Evolutionary conservation across 805 yeast species (phyloP).

Genomic region (Yarrowia sp.): DNA sequence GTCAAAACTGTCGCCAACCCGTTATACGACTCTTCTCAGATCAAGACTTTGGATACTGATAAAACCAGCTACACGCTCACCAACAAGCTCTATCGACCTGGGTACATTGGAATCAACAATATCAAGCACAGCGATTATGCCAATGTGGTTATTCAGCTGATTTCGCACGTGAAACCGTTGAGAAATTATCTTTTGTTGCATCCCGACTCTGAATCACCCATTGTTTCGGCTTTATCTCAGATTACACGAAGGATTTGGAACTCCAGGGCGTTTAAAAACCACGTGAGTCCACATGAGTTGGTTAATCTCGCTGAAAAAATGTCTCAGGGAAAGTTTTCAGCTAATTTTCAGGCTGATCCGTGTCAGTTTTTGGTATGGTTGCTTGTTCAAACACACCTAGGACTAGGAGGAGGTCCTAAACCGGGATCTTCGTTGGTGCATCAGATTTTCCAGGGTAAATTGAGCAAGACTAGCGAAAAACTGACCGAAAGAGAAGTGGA

Average conservation of each 20-base stretch:
- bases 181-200: constrained; percentile 48
- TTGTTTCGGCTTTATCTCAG: not conserved
- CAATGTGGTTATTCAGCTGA: constrained; percentile 54
- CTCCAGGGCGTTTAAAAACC: constrained; percentile 52
- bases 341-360: constrained; percentile 50
- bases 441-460: constrained; percentile 53
- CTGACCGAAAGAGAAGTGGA: constrained; percentile 35
- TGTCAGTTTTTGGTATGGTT: constrained; percentile 60
- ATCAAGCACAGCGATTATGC: constrained; percentile 52
- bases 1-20: constrained; percentile 57
- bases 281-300: constrained; percentile 67
- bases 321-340: constrained; percentile 47
- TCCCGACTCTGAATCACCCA: not conserved
- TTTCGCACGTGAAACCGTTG: constrained; percentile 54
- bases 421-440: constrained; percentile 37
- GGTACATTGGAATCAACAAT: constrained; percentile 65
- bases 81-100: constrained; percentile 48
- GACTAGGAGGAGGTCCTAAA: constrained; percentile 36
- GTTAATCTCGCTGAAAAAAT: constrained; percentile 48
- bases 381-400: constrained; percentile 47
- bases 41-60: constrained; percentile 40
- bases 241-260: constrained; percentile 61
- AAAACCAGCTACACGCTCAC: constrained; percentile 31
- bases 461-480: constrained; percentile 41
- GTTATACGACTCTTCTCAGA: constrained; percentile 41